These are phyloP conservation scores for Populus tremula DNA, from an alignment of 345 rosid species.

Conservation along the genomic window DNA sequence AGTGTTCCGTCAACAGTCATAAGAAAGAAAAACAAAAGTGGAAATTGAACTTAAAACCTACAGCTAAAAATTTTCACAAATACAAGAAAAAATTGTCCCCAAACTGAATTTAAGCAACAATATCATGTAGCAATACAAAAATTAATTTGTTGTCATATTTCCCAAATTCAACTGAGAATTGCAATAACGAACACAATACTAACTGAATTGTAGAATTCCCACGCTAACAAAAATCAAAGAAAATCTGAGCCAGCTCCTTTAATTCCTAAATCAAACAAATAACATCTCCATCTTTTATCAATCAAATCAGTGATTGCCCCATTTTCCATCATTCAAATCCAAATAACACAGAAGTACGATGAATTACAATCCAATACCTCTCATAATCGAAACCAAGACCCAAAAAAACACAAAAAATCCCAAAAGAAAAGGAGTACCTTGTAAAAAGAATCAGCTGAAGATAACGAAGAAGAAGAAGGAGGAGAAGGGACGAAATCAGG, in stretches of 20 bases:
- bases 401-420: not conserved
- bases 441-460: constrained; percentile 34
- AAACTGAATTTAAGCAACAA: not conserved
- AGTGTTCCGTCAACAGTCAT: not conserved
- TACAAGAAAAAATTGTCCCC: not conserved
- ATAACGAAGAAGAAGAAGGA: not conserved
- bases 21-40: not conserved
- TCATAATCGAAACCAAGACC: not conserved
- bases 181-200: not conserved
- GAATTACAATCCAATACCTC: too few relatives aligned
- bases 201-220: not conserved
- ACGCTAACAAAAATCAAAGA: not conserved
- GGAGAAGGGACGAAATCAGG: constrained; percentile 15
- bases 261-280: not conserved
- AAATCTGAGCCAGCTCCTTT: not conserved
- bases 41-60: not conserved
- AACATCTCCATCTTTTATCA: not conserved
- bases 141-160: not conserved
- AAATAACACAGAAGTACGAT: not conserved
- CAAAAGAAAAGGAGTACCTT: constrained; percentile 43
- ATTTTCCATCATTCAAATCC: not conserved
- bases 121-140: not conserved
- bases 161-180: not conserved
- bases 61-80: not conserved
- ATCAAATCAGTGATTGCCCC: not conserved